Base-by-base conservation (phyloP, 2,329 filamentous ascomycete genomes). In the Ophidiomyces ophidiicola region DNA sequence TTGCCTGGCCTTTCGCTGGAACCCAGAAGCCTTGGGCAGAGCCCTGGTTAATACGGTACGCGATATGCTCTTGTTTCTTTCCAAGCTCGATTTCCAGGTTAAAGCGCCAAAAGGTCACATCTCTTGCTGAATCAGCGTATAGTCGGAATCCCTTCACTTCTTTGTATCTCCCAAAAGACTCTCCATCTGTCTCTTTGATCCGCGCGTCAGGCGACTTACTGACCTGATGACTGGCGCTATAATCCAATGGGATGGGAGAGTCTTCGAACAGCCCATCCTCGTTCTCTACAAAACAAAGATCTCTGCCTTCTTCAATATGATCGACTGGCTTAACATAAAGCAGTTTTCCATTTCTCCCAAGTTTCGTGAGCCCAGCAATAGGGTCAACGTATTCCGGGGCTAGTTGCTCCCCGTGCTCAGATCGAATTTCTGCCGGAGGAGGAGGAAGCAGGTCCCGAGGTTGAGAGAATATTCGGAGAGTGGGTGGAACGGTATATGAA, bases 21-120 rank as follows among this genome's bases (percentile, higher is more conserved):
- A 98, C 85, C 88, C 90, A 98, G 58, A 98, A 98, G 1, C 81
- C 84, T 37, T 83, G 78, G 2, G 84, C 76, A 4, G 88, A 87
- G 0, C 90, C 88, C 32, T 80, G 73, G 54, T 98, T 98, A 65
- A 98, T 93, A 39, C 87, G 82, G 60, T 98, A 98, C 0, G 87
- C 88, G 47, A 98, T 82, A 26, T 88, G 80, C 51, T 87, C 76
- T 60, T 96, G 83, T 43, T 69, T 72, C 14, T 77, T 69, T 3
- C 73, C 71, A 11, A 98, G 73, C 60, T 98, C 88, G 36, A 98
- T 73, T 58, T 96, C 88, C 34, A 98, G 72, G 55, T 86, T 94
- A 70, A 96, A 98, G 29, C 86, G 76, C 90, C 90, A 98, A 61
- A 98, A 98, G 0, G 90, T 98, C 45, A 81, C 78, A 29, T 88